Evolutionary conservation across 140 eudicot genomes (phyloP).

Genomic region (Stevia rebaudiana): DNA sequence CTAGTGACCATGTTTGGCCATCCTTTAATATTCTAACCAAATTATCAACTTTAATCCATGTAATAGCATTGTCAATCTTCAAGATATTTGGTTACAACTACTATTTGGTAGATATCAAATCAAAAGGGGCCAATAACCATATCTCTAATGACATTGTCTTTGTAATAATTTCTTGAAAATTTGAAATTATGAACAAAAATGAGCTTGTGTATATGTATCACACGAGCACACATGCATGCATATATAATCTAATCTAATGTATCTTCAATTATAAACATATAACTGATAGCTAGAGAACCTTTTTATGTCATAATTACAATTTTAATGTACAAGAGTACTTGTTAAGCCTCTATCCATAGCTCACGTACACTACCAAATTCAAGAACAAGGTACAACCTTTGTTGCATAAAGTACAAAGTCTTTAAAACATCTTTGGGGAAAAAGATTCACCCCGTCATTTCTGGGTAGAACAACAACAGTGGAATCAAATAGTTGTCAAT

Average conservation of each 20-base stretch:
- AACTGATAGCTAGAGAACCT: not conserved
- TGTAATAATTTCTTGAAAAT: slow-evolving; percentile 10
- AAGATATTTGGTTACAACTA: slow-evolving; percentile 29
- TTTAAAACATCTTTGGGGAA: slow-evolving; percentile 5
- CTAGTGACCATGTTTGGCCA: slow-evolving; percentile 23
- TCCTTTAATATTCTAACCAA: slow-evolving; percentile 16
- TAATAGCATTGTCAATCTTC: slow-evolving; percentile 30
- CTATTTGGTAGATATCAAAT: slow-evolving; percentile 27
- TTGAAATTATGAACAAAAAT: slow-evolving; percentile 7
- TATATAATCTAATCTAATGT: not conserved
- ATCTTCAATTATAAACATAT: not conserved
- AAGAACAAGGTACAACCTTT: slow-evolving; percentile 9
- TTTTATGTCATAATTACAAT: not conserved
- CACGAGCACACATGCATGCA: not conserved
- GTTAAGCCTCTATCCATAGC: not conserved
- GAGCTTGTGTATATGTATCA: not conserved
- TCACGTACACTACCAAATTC: slow-evolving; percentile 13
- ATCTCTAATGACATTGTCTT: slow-evolving; percentile 23
- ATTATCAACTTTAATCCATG: slow-evolving; percentile 16
- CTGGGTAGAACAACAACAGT: slow-evolving; percentile 12
- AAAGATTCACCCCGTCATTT: slow-evolving; percentile 11
- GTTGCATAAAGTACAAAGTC: slow-evolving; percentile 13
- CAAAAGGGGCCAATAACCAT: slow-evolving; percentile 28
- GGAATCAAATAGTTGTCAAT: slow-evolving; percentile 25
- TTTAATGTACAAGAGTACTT: slow-evolving; percentile 3